Evolutionary conservation across 2,329 filamentous ascomycete species (phyloP).

Genomic region (Epichloe gansuensis): DNA sequence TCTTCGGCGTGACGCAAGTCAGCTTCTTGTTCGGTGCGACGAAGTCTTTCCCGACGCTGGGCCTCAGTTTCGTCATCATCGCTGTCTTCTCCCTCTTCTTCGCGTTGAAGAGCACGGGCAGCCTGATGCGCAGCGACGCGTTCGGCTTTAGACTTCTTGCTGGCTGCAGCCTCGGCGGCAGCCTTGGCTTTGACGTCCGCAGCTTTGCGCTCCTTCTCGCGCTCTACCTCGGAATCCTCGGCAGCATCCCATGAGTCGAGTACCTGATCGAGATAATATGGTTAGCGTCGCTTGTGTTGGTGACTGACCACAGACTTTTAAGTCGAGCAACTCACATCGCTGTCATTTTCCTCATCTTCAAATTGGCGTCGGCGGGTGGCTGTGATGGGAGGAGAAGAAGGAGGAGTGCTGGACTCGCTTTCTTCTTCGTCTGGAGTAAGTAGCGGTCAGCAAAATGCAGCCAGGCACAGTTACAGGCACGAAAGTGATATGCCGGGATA

Average conservation of each 20-base stretch:
- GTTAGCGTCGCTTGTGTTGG: background rate
- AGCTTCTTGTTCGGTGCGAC: slow-evolving; percentile 69
- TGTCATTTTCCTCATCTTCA: slow-evolving; percentile 80
- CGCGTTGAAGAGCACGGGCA: slow-evolving; percentile 39
- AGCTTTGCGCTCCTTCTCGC: slow-evolving; percentile 84
- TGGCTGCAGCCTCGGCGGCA: slow-evolving; percentile 73
- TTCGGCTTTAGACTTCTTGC: slow-evolving; percentile 80
- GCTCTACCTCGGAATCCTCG: slow-evolving; percentile 92
- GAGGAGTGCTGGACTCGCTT: slow-evolving; percentile 22
- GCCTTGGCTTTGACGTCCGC: slow-evolving; percentile 79
- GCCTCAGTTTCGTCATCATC: slow-evolving; percentile 62
- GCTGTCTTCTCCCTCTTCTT: slow-evolving; percentile 41
- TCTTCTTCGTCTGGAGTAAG: slow-evolving; percentile 26
- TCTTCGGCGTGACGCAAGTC: slow-evolving; percentile 86
- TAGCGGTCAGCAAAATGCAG: slow-evolving; percentile 12
- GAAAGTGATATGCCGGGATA: background rate
- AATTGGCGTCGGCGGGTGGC: slow-evolving; percentile 48
- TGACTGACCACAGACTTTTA: background rate
- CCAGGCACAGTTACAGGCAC: slow-evolving; percentile 1
- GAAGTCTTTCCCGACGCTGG: slow-evolving; percentile 60
- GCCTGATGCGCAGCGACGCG: slow-evolving; percentile 70
- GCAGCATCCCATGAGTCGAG: slow-evolving; percentile 94
- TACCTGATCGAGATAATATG: slow-evolving; percentile 40
- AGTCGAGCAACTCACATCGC: slow-evolving; percentile 48
- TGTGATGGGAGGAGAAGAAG: slow-evolving; percentile 25